Conservation (phyloP, 208 protist genomes). For the Wallacemonas rigidus region DNA sequence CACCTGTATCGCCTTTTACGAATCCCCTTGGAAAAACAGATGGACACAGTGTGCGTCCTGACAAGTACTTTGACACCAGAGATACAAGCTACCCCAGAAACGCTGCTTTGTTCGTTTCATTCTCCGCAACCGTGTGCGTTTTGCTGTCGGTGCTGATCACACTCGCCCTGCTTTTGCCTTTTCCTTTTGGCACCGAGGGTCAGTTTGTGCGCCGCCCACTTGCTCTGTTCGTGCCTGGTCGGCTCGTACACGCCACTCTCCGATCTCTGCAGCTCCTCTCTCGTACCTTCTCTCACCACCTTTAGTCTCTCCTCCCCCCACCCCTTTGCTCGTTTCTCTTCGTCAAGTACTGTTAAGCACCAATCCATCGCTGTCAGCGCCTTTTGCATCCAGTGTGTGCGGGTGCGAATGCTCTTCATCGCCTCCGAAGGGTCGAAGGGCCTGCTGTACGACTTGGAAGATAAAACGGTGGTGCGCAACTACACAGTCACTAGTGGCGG, state of each 20-base stretch:
- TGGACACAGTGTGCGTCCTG: neutral
- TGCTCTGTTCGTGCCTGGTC: too few relatives aligned
- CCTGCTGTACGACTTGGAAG: slow-evolving; percentile 57
- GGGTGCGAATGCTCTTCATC: slow-evolving; percentile 68
- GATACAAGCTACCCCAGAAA: neutral
- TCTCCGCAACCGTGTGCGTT: neutral
- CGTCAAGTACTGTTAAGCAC: too few relatives aligned
- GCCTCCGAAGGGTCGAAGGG: slow-evolving; percentile 44
- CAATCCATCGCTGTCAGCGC: too few relatives aligned
- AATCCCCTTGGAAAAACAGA: too few relatives aligned
- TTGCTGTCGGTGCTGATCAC: neutral
- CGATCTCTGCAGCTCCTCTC: too few relatives aligned
- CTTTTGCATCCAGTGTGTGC: too few relatives aligned
- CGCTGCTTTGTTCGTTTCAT: too few relatives aligned
- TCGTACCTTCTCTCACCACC: neutral
- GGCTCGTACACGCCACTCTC: too few relatives aligned
- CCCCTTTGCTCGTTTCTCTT: slow-evolving; percentile 1
- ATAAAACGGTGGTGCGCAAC: slow-evolving; percentile 47
- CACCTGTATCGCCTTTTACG: neutral
- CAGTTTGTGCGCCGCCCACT: too few relatives aligned
- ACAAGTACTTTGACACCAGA: neutral
- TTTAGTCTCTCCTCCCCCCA: neutral
- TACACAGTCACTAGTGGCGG: slow-evolving; percentile 40
- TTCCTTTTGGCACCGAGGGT: too few relatives aligned
- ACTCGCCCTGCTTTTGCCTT: too few relatives aligned